phyloP scores from a whole-genome alignment of 345 rosid genomes.

The Adansonia digitata region DNA sequence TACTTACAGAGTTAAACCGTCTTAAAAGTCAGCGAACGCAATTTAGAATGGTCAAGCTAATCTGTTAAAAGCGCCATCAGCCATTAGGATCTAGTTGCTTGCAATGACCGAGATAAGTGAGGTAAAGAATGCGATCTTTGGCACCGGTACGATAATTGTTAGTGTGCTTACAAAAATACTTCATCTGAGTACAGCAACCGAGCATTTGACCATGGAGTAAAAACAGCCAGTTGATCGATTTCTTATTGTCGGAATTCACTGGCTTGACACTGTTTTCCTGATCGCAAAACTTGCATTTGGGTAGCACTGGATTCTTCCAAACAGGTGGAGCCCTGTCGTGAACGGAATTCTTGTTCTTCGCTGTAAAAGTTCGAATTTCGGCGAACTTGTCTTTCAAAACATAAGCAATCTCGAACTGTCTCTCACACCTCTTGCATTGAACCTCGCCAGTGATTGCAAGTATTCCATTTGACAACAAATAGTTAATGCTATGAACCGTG shows the following conservation, averaged over 20 bases:
- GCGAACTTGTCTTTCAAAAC: conserved; percentile 46
- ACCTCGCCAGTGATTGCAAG: conserved; percentile 39
- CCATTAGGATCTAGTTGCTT: conserved; percentile 60
- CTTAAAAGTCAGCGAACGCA: neutral
- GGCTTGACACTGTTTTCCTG: conserved; percentile 58
- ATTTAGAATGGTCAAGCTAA: neutral
- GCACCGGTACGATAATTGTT: conserved; percentile 77
- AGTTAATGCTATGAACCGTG: conserved; percentile 32
- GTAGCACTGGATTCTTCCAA: conserved; percentile 53
- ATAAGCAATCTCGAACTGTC: conserved; percentile 35
- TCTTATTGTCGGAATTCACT: conserved; percentile 43
- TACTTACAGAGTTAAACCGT: neutral
- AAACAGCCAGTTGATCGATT: conserved; percentile 76
- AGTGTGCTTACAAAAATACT: conserved; percentile 82
- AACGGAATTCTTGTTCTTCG: conserved; percentile 28
- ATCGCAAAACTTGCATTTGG: conserved; percentile 40
- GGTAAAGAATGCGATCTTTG: conserved; percentile 70
- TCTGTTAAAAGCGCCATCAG: conserved; percentile 30
- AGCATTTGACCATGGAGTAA: conserved; percentile 67
- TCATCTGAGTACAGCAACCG: conserved; percentile 71
- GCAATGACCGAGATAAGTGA: conserved; percentile 56
- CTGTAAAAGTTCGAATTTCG: conserved; percentile 34
- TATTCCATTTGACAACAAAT: conserved; percentile 36
- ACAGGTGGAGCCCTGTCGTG: conserved; percentile 55
- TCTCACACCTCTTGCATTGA: conserved; percentile 71